These are phyloP conservation scores for Poa annua DNA, from an alignment of 176 grass and related monocot genomes.

Conservation along the genomic window DNA sequence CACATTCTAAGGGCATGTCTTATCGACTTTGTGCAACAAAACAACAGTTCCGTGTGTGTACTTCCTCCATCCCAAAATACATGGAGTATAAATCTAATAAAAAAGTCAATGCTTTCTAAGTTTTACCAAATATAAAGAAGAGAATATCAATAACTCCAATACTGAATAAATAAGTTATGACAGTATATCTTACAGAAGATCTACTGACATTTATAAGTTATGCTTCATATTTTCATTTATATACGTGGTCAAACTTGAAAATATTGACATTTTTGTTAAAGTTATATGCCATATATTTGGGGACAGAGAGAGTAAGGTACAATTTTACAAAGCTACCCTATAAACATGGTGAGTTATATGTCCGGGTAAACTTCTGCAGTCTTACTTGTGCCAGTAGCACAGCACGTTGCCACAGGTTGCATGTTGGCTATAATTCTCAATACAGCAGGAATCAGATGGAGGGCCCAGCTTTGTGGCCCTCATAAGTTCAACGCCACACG, in stretches of 20 bases:
- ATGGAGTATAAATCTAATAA: neutral
- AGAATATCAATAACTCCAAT: neutral
- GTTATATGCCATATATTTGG: neutral
- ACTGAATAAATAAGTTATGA: neutral
- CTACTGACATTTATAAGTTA: neutral
- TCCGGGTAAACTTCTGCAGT: neutral
- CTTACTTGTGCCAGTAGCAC: slow-evolving; percentile 82
- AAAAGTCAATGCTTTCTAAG: neutral
- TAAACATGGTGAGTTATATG: neutral
- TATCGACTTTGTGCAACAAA: neutral
- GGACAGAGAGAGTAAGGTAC: neutral
- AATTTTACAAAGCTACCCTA: neutral
- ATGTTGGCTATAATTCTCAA: slow-evolving; percentile 39
- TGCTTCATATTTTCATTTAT: neutral
- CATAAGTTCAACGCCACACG: slow-evolving; percentile 50
- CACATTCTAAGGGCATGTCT: neutral
- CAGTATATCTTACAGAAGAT: too few species aligned
- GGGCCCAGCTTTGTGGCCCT: slow-evolving; percentile 40
- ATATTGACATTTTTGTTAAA: neutral
- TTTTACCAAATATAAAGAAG: neutral
- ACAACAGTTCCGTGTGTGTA: neutral
- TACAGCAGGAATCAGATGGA: slow-evolving; percentile 66
- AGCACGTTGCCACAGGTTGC: slow-evolving; percentile 55
- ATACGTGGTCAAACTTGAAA: neutral
- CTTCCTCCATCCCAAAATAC: too few species aligned